Percentiles rank a stretch among this genome's conserved stretches.
phyloP scores from a whole-genome alignment of 1,284 basidiomycete genomes.

The Mycena sp. region DNA sequence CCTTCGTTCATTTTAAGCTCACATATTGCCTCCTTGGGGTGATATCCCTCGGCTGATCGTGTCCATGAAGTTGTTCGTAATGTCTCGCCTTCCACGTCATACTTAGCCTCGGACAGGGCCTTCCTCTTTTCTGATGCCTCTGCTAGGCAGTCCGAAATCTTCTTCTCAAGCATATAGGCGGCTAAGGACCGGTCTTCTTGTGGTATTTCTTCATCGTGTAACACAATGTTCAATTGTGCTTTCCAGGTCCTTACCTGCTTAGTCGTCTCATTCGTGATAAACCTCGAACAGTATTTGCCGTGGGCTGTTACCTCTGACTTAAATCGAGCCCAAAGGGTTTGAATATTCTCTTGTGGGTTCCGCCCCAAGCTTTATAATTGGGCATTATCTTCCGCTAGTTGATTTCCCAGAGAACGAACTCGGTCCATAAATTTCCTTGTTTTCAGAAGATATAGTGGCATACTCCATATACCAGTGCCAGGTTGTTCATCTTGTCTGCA shows the following conservation, averaged over 20 bases:
- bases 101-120: conserved; percentile 11
- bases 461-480: conserved; percentile 23
- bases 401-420: neutral
- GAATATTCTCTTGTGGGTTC: neutral
- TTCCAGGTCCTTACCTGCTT: neutral
- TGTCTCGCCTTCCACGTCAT: conserved; percentile 8
- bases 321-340: neutral
- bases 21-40: conserved; percentile 26
- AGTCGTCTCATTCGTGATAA: neutral
- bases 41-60: neutral
- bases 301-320: neutral
- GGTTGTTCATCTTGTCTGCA: neutral
- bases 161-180: conserved; percentile 3
- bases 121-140: conserved; percentile 6
- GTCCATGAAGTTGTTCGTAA: conserved; percentile 1
- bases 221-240: no score
- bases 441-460: conserved; percentile 24
- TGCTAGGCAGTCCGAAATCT: neutral
- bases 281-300: neutral
- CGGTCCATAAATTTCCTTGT: conserved; percentile 17
- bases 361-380: neutral
- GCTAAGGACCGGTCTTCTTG: conserved; percentile 6
- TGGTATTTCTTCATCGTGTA: neutral
- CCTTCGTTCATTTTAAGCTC: conserved; percentile 6
- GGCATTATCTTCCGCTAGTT: neutral